Percentiles rank a stretch among this genome's conserved stretches.
Evolutionary conservation across 345 rosid genomes (phyloP).

Genomic region (Lepidium sativum): DNA sequence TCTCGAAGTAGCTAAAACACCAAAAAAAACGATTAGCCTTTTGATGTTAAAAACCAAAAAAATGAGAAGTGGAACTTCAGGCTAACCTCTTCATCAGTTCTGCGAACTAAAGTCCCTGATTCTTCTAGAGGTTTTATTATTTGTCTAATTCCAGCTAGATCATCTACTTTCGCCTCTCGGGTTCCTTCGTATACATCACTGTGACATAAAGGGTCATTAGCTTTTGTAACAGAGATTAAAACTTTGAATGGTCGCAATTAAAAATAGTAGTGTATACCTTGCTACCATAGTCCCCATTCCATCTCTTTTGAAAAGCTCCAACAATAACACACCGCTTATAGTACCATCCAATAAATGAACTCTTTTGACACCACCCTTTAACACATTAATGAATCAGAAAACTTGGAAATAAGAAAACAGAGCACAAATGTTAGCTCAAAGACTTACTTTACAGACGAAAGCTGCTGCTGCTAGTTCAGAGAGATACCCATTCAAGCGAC

Average conservation of each 20-base stretch:
- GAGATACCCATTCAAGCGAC: slow-evolving; percentile 68
- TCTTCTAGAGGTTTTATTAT: slow-evolving; percentile 68
- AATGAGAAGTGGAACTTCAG: not conserved
- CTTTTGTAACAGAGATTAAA: not conserved
- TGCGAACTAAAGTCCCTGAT: slow-evolving; percentile 51
- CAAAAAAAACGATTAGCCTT: not conserved
- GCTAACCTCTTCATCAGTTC: slow-evolving; percentile 78
- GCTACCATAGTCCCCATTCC: slow-evolving; percentile 99
- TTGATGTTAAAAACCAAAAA: not conserved
- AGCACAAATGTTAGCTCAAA: not conserved
- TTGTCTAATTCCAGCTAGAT: slow-evolving; percentile 67
- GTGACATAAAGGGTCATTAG: not conserved
- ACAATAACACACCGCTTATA: slow-evolving; percentile 69
- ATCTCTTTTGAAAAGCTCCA: slow-evolving; percentile 94
- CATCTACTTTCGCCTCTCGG: slow-evolving; percentile 59
- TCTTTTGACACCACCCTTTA: slow-evolving; percentile 89
- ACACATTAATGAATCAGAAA: not conserved
- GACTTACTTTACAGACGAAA: slow-evolving; percentile 83
- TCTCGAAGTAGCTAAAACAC: slow-evolving; percentile 51
- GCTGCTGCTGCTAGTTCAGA: slow-evolving; percentile 96
- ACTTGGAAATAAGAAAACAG: not conserved
- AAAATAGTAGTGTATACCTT: slow-evolving; percentile 40
- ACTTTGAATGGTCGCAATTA: not conserved
- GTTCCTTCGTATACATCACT: slow-evolving; percentile 96
- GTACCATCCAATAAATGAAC: slow-evolving; percentile 98